Evolutionary conservation across 805 yeast species (phyloP).

Genomic region (Candida ulmi): DNA sequence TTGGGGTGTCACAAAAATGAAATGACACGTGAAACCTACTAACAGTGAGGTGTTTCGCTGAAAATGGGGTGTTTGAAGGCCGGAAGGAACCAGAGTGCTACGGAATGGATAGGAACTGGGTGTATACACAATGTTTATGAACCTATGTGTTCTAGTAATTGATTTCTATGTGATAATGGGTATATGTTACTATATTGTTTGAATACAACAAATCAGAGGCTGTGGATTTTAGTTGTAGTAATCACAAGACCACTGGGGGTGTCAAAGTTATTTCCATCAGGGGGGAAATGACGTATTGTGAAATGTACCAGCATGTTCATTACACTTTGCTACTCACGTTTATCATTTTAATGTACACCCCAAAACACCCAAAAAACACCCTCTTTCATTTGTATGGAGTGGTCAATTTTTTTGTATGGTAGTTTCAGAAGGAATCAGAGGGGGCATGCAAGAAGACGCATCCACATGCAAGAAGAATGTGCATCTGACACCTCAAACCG

Average conservation of each 20-base stretch:
- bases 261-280: no score
- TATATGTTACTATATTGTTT: no score
- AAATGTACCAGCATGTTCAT: no score
- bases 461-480: not conserved
- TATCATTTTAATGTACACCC: conserved; percentile 10
- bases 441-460: not conserved
- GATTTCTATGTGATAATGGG: no score
- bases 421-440: conserved; percentile 4
- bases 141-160: no score
- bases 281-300: no score
- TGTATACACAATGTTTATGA: no score
- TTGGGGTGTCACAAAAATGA: not conserved
- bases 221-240: no score
- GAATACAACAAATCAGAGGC: not conserved
- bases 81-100: no score
- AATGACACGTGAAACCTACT: not conserved
- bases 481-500: not conserved
- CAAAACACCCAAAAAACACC: conserved; percentile 13
- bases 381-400: conserved; percentile 9
- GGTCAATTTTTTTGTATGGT: not conserved
- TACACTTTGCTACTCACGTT: no score
- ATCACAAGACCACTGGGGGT: no score
- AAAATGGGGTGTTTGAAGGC: conserved; percentile 4
- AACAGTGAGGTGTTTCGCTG: conserved; percentile 1
- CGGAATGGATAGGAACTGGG: no score